Conservation (phyloP, 1,139 yeast genomes). For the Candida gigantensis region DNA sequence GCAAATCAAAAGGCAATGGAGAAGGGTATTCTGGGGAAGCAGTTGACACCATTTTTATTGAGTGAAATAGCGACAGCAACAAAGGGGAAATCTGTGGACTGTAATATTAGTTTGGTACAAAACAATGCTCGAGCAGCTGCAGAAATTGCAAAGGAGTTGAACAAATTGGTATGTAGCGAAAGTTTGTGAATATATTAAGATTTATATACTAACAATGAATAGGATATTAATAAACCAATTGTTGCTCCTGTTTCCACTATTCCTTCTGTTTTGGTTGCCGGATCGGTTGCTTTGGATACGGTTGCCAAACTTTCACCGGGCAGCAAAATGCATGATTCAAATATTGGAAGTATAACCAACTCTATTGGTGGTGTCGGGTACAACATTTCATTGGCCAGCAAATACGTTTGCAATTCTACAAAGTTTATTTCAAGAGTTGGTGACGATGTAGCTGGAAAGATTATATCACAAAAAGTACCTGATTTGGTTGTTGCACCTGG, state of each 20-base stretch:
- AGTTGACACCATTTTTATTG: conserved; percentile 76
- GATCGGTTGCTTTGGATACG: conserved; percentile 78
- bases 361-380: conserved; percentile 85
- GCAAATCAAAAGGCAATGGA: conserved; percentile 62
- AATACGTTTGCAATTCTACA: conserved; percentile 23
- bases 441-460: conserved; percentile 53
- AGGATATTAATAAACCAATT: too few species aligned
- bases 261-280: conserved; percentile 51
- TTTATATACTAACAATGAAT: conserved; percentile 1
- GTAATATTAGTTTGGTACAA: conserved; percentile 74
- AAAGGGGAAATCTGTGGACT: conserved; percentile 65
- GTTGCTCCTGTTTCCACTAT: too few species aligned
- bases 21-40: conserved; percentile 64
- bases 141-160: conserved; percentile 59
- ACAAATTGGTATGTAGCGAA: conserved; percentile 31
- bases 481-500: conserved; percentile 19
- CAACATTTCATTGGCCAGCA: conserved; percentile 64
- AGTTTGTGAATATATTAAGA: too few species aligned
- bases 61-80: conserved; percentile 65
- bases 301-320: conserved; percentile 44
- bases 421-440: conserved; percentile 65
- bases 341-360: conserved; percentile 61
- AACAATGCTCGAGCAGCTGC: conserved; percentile 76
- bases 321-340: conserved; percentile 59
- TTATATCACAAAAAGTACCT: conserved; percentile 33